Evolutionary conservation across 2,329 filamentous ascomycete genomes (phyloP).

Genomic region (Sphaerulina musiva): DNA sequence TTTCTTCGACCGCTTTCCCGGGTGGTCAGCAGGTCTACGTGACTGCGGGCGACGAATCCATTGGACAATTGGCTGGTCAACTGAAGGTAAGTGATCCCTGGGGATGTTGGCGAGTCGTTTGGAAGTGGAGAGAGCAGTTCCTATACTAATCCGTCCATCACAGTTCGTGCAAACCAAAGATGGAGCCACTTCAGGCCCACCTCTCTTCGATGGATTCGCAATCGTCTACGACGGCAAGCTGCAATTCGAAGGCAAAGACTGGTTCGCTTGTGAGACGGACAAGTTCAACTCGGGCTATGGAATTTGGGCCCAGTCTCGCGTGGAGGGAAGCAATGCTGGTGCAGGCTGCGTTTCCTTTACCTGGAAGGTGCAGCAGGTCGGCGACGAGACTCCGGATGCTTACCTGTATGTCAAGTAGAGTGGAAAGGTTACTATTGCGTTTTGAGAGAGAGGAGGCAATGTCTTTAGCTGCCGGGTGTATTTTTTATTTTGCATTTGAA

Average conservation of each 20-base stretch:
- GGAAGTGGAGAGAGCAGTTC: no score
- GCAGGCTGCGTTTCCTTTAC: conserved; percentile 7
- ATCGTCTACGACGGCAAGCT: conserved; percentile 8
- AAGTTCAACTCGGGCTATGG: conserved; percentile 1
- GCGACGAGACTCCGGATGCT: not conserved
- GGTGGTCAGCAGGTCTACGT: conserved; percentile 32
- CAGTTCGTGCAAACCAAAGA: no score
- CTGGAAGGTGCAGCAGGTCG: not conserved
- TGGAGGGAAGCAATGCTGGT: conserved; percentile 1
- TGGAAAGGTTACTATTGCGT: not conserved
- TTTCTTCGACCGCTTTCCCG: conserved; percentile 24
- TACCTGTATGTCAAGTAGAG: conserved; percentile 8
- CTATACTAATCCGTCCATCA: no score
- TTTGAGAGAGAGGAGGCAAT: not conserved
- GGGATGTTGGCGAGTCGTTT: no score
- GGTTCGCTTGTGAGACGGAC: conserved; percentile 8
- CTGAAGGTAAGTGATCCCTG: conserved; percentile 5
- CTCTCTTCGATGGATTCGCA: conserved; percentile 24
- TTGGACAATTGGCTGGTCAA: conserved; percentile 19
- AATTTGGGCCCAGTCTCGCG: conserved; percentile 6
- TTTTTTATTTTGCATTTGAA: no score
- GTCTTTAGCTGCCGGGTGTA: no score
- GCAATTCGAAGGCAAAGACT: conserved; percentile 13
- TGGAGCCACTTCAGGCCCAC: conserved; percentile 16
- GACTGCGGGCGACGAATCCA: conserved; percentile 12